Evolutionary conservation across 768 basidiomycete species (phyloP).

Genomic region (Clathrus columnatus): DNA sequence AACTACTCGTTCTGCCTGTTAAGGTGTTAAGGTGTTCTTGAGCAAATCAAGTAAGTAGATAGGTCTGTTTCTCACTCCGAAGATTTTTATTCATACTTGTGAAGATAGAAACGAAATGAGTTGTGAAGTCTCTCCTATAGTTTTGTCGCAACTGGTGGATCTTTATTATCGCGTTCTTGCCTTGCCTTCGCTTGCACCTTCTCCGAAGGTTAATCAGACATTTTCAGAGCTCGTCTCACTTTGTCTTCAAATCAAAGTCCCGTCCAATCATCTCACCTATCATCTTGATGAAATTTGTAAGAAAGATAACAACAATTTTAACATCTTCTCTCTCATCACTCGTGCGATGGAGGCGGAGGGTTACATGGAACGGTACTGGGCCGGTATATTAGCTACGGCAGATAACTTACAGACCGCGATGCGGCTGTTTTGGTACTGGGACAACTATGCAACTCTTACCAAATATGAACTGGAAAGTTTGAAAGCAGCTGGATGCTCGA

Average conservation of each 20-base stretch:
- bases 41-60: too few species aligned
- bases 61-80: neutral
- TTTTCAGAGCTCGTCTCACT: slow-evolving; percentile 5
- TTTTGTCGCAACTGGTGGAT: neutral
- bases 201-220: neutral
- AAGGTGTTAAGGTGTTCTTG: too few species aligned
- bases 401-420: neutral
- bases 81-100: neutral
- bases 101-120: neutral
- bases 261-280: slow-evolving; percentile 2
- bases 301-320: neutral
- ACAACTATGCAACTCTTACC: slow-evolving; percentile 2
- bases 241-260: slow-evolving; percentile 5
- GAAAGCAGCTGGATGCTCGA: neutral
- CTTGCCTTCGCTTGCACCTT: slow-evolving; percentile 2
- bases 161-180: slow-evolving; percentile 4
- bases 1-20: too few species aligned
- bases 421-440: slow-evolving; percentile 8
- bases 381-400: neutral
- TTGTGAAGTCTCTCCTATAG: neutral
- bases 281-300: neutral
- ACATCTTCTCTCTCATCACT: neutral
- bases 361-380: slow-evolving; percentile 8
- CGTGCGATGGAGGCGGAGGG: slow-evolving; percentile 10
- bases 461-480: slow-evolving; percentile 6